These are phyloP conservation scores for Apiospora malaysiana DNA, from an alignment of 2,329 filamentous ascomycete genomes.

Conservation along the genomic window DNA sequence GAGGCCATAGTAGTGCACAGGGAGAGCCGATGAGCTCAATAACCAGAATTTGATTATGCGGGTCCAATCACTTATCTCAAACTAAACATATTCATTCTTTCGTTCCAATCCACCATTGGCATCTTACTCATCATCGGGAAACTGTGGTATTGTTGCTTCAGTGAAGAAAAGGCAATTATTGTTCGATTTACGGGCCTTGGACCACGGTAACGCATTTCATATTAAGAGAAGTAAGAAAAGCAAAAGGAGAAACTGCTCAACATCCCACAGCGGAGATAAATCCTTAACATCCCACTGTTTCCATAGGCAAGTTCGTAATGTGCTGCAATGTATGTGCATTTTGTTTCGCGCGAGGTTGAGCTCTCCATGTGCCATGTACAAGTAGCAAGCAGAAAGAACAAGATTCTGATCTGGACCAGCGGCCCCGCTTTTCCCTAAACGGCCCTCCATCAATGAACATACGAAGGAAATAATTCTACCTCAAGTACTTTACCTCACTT, in stretches of 20 bases:
- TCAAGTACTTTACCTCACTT: background rate
- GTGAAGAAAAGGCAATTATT: too few species aligned
- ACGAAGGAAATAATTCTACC: background rate
- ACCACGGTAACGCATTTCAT: too few species aligned
- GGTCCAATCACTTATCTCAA: too few species aligned
- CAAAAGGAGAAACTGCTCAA: too few species aligned
- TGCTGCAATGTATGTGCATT: too few species aligned
- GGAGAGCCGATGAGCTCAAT: background rate
- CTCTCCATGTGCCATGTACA: too few species aligned
- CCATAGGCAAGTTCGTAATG: background rate
- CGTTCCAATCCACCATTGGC: background rate
- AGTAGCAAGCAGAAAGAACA: background rate
- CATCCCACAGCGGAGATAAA: too few species aligned
- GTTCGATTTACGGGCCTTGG: too few species aligned
- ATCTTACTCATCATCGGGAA: background rate
- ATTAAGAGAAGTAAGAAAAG: too few species aligned
- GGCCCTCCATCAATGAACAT: background rate
- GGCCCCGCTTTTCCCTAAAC: conserved; percentile 1
- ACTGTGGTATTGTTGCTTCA: too few species aligned
- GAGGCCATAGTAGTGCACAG: conserved; percentile 23
- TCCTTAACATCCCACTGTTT: background rate
- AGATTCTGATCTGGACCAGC: background rate
- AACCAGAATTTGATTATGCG: background rate
- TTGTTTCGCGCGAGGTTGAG: too few species aligned
- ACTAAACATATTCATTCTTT: background rate